These are phyloP conservation scores for Powellomyces hirtus DNA, from an alignment of 192 early-diverging fungal genomes.

Conservation along the genomic window DNA sequence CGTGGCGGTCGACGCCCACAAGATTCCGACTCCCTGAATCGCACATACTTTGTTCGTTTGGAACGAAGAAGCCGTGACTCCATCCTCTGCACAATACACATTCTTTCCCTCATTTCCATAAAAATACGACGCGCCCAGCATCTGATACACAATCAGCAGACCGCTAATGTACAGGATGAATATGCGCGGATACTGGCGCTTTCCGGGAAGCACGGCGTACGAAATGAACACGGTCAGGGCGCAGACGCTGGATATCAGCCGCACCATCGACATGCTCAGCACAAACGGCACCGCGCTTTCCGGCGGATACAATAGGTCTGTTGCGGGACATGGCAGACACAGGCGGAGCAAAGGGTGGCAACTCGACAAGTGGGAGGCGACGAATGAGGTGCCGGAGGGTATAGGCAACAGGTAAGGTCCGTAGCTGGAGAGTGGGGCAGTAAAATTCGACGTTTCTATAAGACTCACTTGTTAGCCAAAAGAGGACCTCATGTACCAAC, in stretches of 20 bases:
- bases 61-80: not conserved
- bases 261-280: not conserved
- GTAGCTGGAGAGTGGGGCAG: not conserved
- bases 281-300: not conserved
- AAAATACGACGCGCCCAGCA: not conserved
- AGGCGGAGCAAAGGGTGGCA: slow-evolving; percentile 4
- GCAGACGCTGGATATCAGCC: slow-evolving; percentile 2
- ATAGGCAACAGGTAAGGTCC: slow-evolving; percentile 1
- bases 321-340: slow-evolving; percentile 28
- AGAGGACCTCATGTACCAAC: too few species aligned
- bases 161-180: slow-evolving; percentile 11
- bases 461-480: too few species aligned
- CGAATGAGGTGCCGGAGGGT: not conserved
- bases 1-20: not conserved
- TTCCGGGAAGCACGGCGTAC: slow-evolving; percentile 26
- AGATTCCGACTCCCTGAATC: slow-evolving; percentile 8
- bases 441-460: not conserved
- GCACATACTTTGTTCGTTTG: slow-evolving; percentile 3
- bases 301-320: slow-evolving; percentile 16
- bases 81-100: slow-evolving; percentile 16
- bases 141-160: slow-evolving; percentile 10
- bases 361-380: not conserved
- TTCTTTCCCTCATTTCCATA: slow-evolving; percentile 2
- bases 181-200: slow-evolving; percentile 17
- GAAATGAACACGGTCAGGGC: slow-evolving; percentile 21